Conservation (phyloP, 352 stramenopile species). For the Phytophthora rubi region DNA sequence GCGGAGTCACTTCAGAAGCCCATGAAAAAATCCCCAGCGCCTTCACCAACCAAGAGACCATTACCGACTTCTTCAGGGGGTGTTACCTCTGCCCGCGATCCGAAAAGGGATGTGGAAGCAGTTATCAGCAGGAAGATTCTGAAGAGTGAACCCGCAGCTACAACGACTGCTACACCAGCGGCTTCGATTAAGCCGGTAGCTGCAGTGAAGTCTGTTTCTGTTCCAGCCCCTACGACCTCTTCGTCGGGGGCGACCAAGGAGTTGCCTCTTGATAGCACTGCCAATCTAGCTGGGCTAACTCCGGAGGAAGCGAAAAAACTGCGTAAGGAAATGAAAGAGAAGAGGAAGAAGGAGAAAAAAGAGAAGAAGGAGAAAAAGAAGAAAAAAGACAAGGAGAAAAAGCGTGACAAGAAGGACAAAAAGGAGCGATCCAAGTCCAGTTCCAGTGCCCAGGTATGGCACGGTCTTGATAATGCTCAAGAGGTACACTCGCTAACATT, state of each 20-base stretch:
- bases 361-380: slow-evolving; percentile 77
- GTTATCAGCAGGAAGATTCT: slow-evolving; percentile 8
- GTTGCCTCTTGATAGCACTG: slow-evolving; percentile 5
- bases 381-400: slow-evolving; percentile 68
- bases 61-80: slow-evolving; percentile 17
- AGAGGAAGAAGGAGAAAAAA: slow-evolving; percentile 72
- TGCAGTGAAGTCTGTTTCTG: slow-evolving; percentile 17
- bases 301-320: slow-evolving; percentile 39
- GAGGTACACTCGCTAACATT: background rate
- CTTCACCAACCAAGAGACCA: slow-evolving; percentile 29
- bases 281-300: slow-evolving; percentile 19
- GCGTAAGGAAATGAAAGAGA: slow-evolving; percentile 60
- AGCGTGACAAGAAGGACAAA: slow-evolving; percentile 61
- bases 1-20: slow-evolving; percentile 24
- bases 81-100: slow-evolving; percentile 15
- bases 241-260: slow-evolving; percentile 20
- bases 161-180: slow-evolving; percentile 1
- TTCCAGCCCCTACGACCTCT: slow-evolving; percentile 1
- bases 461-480: background rate
- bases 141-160: slow-evolving; percentile 6
- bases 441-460: slow-evolving; percentile 32
- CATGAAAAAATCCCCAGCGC: slow-evolving; percentile 39
- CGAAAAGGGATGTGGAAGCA: slow-evolving; percentile 20
- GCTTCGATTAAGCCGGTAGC: slow-evolving; percentile 10
- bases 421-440: slow-evolving; percentile 49